Evolutionary conservation across 2,329 filamentous ascomycete genomes (phyloP), one percentile per base, ranked within the genome.

Genomic region (Stagonosporopsis rhizophila): DNA sequence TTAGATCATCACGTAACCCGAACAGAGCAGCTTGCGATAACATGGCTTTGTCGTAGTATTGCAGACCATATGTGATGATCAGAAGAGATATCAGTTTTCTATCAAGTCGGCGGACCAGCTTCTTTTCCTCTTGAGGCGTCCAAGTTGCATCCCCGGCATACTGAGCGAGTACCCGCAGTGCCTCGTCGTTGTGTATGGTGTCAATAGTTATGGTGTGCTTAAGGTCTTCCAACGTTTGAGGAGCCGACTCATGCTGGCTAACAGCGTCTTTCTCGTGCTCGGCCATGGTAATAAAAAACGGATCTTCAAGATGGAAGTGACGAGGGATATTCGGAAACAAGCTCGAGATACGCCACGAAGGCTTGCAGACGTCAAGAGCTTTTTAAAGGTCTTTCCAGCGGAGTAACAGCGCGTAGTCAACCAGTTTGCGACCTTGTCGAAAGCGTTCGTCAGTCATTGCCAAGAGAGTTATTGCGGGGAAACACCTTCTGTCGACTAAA

Each of bases 11-110:
- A 4, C 63, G 64, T n/a, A 75, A 38, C 0, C 71, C 72, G 3
- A 68, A 73, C 12, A 74, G 65, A 19, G 68, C 68, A 41, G 83
- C 83, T 61, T 84, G 82, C 1, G 77, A 80, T 15, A 85, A 67
- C 79, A 85, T 83, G 2, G 81, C 81, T 42, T 73, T 71, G 52
- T 73, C 68, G 40, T 72, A 69, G 46, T 72, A 72, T 44, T 72
- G 67, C 2, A 73, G 56, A 6, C 66, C 67, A 58, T 70, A 71
- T 6, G 66, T 70, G 32, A 68, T 61, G 20, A 62, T 59, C 12
- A 71, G 60, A 14, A 72, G 49, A 9, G 65, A 57, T 4, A 71
- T 47, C 14, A 71, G 52, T 25, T 60, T 66, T 15, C 64, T 53
- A 44, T 72, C 70, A 27, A 72, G 59, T 44, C 60, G 64, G 2